These are phyloP conservation scores for Aureobasidium uvarum DNA, from an alignment of 2,329 filamentous ascomycete species.

Conservation along the genomic window DNA sequence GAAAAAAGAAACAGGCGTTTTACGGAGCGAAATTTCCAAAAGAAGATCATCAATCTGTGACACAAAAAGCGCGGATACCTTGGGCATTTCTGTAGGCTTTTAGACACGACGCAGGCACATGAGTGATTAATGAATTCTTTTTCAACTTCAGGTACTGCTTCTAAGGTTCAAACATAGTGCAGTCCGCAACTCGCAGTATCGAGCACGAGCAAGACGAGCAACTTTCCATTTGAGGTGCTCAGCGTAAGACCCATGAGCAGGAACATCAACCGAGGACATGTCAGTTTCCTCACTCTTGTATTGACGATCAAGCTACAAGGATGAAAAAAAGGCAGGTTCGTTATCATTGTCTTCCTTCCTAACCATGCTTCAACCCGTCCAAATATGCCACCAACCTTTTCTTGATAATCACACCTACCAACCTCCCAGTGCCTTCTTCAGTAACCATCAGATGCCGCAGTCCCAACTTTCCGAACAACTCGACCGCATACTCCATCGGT, in stretches of 20 bases:
- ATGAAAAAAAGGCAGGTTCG: not conserved
- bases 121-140: constrained; percentile 26
- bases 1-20: constrained; percentile 14
- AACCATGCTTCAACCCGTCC: constrained; percentile 43
- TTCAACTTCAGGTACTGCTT: constrained; percentile 6
- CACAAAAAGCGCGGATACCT: constrained; percentile 22
- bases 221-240: not conserved
- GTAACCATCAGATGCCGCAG: constrained; percentile 55
- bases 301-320: not conserved
- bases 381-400: constrained; percentile 57
- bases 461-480: constrained; percentile 60
- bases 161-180: too few relatives aligned
- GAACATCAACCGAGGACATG: not conserved
- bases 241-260: not conserved
- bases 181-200: not conserved
- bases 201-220: not conserved
- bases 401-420: constrained; percentile 58
- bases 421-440: constrained; percentile 51
- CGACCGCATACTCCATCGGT: constrained; percentile 59
- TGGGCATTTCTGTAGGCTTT: constrained; percentile 24
- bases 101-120: constrained; percentile 24
- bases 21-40: constrained; percentile 22
- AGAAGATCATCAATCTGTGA: constrained; percentile 23
- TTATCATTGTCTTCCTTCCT: not conserved
- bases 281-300: not conserved